Conservation (phyloP, 768 basidiomycete genomes). For the Cystofilobasidium capitatum region DNA sequence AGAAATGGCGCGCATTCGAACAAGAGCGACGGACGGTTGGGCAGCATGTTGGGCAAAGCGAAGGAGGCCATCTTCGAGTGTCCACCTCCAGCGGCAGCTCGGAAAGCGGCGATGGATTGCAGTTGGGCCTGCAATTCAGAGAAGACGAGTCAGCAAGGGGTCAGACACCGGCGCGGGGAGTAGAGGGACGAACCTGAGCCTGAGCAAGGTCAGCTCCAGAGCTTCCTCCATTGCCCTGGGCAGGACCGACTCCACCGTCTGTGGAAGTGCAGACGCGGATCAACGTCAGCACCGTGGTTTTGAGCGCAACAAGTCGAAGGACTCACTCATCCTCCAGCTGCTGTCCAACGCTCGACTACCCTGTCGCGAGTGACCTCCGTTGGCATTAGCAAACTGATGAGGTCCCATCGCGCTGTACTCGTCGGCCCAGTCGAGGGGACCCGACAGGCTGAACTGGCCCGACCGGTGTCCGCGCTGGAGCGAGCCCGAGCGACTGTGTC, state of each 20-base stretch:
- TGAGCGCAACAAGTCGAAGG: constrained; percentile 45
- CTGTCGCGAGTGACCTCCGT: constrained; percentile 62
- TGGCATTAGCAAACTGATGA: not conserved
- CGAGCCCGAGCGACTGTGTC: constrained; percentile 45
- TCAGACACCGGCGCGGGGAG: not conserved
- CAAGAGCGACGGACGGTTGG: constrained; percentile 36
- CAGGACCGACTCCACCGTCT: constrained; percentile 29
- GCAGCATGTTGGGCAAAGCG: constrained; percentile 82
- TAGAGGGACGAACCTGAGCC: constrained; percentile 43
- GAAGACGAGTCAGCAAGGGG: not conserved
- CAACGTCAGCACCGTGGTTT: not conserved
- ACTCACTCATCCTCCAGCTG: constrained; percentile 82
- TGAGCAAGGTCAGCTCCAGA: constrained; percentile 70
- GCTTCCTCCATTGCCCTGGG: constrained; percentile 16
- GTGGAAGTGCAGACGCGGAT: not conserved
- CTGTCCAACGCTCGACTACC: constrained; percentile 37
- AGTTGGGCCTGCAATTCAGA: constrained; percentile 64
- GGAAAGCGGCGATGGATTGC: constrained; percentile 91
- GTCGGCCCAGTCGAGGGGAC: constrained; percentile 47
- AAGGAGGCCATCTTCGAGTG: constrained; percentile 96
- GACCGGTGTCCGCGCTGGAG: constrained; percentile 40
- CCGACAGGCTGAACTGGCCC: constrained; percentile 18
- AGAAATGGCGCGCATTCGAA: not conserved
- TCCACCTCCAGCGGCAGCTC: constrained; percentile 70
- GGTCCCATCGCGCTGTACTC: constrained; percentile 55